A percentile compares a stretch with the other conserved stretches of the same genome.
phyloP scores from a whole-genome alignment of 371 early-diverging fungal species.

The Cokeromyces recurvatus region DNA sequence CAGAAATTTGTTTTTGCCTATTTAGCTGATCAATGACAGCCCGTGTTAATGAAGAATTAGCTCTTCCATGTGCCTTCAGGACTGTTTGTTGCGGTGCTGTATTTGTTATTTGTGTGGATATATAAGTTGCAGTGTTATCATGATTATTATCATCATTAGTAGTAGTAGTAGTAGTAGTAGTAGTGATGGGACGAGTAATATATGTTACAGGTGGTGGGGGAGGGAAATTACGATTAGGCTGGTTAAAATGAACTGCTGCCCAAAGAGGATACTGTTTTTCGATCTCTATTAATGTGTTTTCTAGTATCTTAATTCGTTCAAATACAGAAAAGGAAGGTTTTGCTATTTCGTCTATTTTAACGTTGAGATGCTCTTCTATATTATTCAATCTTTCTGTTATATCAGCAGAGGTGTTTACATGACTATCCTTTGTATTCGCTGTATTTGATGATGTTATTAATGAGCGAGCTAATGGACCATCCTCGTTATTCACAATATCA shows the following conservation, averaged over 20 bases:
- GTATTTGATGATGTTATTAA: constrained; percentile 10
- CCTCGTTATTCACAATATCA: constrained; percentile 72
- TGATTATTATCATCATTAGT: not conserved
- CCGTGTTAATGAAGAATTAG: constrained; percentile 42
- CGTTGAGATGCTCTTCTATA: constrained; percentile 62
- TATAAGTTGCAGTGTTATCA: constrained; percentile 8
- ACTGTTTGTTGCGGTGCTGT: constrained; percentile 11
- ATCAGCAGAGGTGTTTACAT: constrained; percentile 9
- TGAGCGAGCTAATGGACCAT: constrained; percentile 68
- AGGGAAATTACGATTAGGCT: constrained; percentile 49
- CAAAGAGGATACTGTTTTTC: constrained; percentile 69
- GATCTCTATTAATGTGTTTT: constrained; percentile 63
- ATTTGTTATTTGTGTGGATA: constrained; percentile 16
- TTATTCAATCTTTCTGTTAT: constrained; percentile 52
- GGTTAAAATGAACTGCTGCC: constrained; percentile 70
- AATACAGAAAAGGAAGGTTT: constrained; percentile 24
- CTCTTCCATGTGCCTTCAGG: constrained; percentile 30
- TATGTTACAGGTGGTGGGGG: constrained; percentile 36
- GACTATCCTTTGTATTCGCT: not conserved
- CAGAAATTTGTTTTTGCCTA: constrained; percentile 22
- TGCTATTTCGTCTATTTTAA: constrained; percentile 45
- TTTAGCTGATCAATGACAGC: constrained; percentile 46
- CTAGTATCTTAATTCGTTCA: constrained; percentile 64
- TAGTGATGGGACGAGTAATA: constrained; percentile 21
- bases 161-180: not conserved